Percentiles rank a stretch among this genome's conserved stretches.
Evolutionary conservation across 2,329 filamentous ascomycete genomes (phyloP).

Genomic region (Pezicula neosporulosa): DNA sequence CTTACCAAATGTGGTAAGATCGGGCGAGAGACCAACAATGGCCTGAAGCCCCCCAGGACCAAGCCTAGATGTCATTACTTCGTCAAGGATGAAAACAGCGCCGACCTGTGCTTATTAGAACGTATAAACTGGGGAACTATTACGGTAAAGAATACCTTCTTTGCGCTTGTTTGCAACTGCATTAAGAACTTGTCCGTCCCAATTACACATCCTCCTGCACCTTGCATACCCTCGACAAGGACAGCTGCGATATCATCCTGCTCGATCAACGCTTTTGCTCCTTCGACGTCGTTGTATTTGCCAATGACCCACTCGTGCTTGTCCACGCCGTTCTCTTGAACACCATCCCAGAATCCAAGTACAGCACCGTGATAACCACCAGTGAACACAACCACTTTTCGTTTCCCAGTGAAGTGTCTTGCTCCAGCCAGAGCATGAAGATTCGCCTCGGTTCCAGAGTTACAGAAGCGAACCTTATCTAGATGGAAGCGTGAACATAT

Average conservation of each 20-base stretch:
- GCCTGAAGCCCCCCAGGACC: constrained; percentile 44
- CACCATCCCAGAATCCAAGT: constrained; percentile 32
- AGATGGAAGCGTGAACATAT: constrained; percentile 49
- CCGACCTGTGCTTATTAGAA: constrained; percentile 24
- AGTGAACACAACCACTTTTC: constrained; percentile 6
- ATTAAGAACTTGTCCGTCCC: constrained; percentile 26
- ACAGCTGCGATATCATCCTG: constrained; percentile 39
- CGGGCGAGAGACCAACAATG: constrained; percentile 43
- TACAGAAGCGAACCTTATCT: constrained; percentile 55
- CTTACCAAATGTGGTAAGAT: constrained; percentile 62
- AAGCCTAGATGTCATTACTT: constrained; percentile 65
- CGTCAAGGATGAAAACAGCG: constrained; percentile 64
- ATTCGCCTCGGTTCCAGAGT: constrained; percentile 63
- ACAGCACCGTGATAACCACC: constrained; percentile 10
- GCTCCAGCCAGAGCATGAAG: constrained; percentile 47
- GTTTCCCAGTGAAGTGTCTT: constrained; percentile 4
- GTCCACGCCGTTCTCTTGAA: constrained; percentile 10
- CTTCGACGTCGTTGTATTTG: constrained; percentile 54
- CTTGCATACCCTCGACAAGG: constrained; percentile 63
- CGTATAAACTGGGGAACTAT: not conserved
- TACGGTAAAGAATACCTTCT: not conserved
- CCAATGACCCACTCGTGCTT: constrained; percentile 53
- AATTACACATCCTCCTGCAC: constrained; percentile 53
- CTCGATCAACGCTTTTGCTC: constrained; percentile 3
- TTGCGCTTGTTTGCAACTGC: constrained; percentile 6